A percentile compares a stretch with the other conserved stretches of the same genome.
Conservation (phyloP, 371 early-diverging fungal species). For the Mucor indicus region DNA sequence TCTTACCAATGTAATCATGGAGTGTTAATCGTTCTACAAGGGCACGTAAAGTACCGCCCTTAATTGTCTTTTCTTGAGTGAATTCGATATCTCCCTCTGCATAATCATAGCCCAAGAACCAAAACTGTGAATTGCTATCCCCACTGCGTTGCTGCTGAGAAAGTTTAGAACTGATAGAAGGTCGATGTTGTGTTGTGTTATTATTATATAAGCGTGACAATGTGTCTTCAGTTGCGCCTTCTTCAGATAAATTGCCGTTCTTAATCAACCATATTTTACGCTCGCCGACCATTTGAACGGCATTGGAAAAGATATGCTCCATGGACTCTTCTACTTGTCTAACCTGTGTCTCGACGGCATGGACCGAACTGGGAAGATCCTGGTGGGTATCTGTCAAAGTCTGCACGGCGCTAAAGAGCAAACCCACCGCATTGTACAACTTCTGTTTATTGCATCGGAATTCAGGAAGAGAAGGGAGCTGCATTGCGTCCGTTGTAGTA, state of each 20-base stretch:
- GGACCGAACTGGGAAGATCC: constrained; percentile 25
- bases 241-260: neutral
- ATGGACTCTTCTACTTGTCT: constrained; percentile 41
- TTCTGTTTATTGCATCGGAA: constrained; percentile 65
- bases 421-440: constrained; percentile 66
- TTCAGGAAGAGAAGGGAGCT: constrained; percentile 47
- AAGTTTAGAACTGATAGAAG: constrained; percentile 9
- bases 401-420: constrained; percentile 65
- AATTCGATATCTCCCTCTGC: constrained; percentile 71
- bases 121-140: constrained; percentile 13
- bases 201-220: constrained; percentile 4
- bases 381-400: constrained; percentile 50
- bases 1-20: constrained; percentile 64
- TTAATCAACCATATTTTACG: constrained; percentile 34
- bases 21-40: constrained; percentile 87
- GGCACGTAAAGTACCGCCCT: constrained; percentile 83
- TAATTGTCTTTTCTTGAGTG: constrained; percentile 77
- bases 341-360: constrained; percentile 42
- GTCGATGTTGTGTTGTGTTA: constrained; percentile 9
- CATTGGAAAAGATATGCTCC: constrained; percentile 29
- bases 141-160: constrained; percentile 4
- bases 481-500: constrained; percentile 18
- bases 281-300: constrained; percentile 38
- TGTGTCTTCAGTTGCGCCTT: neutral
- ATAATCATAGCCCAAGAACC: constrained; percentile 76